These are phyloP conservation scores for Malania oleifera DNA, from an alignment of 164 flowering plant genomes.

Conservation along the genomic window DNA sequence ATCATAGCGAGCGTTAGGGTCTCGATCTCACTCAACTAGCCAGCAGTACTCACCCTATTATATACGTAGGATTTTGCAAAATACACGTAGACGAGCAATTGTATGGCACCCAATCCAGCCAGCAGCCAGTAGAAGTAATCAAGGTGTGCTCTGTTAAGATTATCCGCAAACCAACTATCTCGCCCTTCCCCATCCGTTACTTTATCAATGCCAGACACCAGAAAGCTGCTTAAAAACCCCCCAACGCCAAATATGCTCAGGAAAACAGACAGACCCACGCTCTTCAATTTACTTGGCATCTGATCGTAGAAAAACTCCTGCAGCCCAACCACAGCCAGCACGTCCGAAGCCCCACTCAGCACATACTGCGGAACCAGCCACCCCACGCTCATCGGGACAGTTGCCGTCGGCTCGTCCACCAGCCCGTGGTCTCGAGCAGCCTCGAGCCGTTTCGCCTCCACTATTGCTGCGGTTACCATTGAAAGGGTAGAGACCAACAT, in stretches of 20 bases:
- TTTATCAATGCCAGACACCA: too few relatives aligned
- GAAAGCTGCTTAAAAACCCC: too few relatives aligned
- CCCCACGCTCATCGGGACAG: constrained; percentile 17
- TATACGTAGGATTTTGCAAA: constrained; percentile 18
- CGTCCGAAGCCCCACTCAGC: not conserved
- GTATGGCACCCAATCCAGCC: constrained; percentile 12
- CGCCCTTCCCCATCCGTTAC: too few relatives aligned
- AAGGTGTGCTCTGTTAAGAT: too few relatives aligned
- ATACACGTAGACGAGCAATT: constrained; percentile 6
- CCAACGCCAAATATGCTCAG: too few relatives aligned
- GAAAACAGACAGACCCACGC: not conserved
- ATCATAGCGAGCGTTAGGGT: too few relatives aligned
- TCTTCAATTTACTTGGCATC: not conserved
- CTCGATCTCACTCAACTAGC: too few relatives aligned
- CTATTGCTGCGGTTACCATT: constrained; percentile 31
- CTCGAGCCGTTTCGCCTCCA: constrained; percentile 18
- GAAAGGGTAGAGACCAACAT: constrained; percentile 20
- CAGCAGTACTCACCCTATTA: constrained; percentile 8
- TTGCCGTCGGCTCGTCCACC: constrained; percentile 10
- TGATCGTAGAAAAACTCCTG: not conserved
- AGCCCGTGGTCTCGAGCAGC: constrained; percentile 13
- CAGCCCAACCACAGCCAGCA: not conserved
- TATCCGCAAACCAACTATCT: too few relatives aligned
- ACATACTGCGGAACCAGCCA: constrained; percentile 2
- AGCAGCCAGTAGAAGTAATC: constrained; percentile 20